Evolutionary conservation across 768 basidiomycete genomes (phyloP), one percentile per base, ranked within the genome.

Genomic region (Suillus variegatus): DNA sequence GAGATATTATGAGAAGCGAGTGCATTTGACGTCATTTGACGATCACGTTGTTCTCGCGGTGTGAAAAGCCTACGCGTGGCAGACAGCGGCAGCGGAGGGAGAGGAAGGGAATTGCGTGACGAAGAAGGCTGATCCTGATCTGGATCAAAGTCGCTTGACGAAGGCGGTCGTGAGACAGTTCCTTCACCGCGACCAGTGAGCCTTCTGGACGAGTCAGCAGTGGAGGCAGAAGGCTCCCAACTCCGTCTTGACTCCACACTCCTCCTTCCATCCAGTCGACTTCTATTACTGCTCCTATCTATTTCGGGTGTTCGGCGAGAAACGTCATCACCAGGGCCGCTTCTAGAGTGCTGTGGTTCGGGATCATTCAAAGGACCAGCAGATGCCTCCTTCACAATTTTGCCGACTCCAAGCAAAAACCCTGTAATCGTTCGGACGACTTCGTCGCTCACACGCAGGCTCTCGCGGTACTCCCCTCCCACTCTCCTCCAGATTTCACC

Each of bases 351-450:
- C 49, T 81, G 72, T 58, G 78, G 79, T 25, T 76, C 78, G 13
- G 74, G 71, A 63, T 74, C 71, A 52, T 76, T 51, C 60, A 76
- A 64, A 36, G 77, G 43, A 54, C 66, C 71, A 20, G 72, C 75
- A 32, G 74, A 76, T 28, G 82, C 74, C 61, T 93, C 92, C 65
- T 86, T 82, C 65, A 93, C 74, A 13, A 90, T 81, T 74, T 85
- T 86, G 40, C 93, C 92, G 7, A 90, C 82, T 40, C 90, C 89
- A n/a, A 94, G 78, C 68, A 94, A 75, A 65, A 94, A 86, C 49
- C 86, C 88, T 9, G 93, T 94, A 74, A 92, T 79, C 8, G 86
- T 87, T 63, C 93, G 80, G 4, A 94, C 88, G 55, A 93, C 79
- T 73, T 94, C 93, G 73, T 94, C 93, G 66, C 90, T 90, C 63